Evolutionary conservation across 768 basidiomycete genomes (phyloP).

Genomic region (Clitopilus passeckerianus): DNA sequence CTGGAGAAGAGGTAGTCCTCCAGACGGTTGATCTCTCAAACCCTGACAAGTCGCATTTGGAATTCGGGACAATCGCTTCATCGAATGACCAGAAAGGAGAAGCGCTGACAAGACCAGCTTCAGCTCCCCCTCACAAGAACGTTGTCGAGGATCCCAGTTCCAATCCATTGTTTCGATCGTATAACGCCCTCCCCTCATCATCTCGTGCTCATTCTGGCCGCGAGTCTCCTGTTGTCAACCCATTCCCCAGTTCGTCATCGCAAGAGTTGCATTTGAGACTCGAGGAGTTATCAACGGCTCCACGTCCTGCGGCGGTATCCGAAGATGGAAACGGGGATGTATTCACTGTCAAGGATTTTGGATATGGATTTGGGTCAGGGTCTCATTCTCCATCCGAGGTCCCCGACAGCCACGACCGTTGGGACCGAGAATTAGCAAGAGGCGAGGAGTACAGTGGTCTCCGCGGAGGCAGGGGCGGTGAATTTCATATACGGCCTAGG

Average conservation of each 20-base stretch:
- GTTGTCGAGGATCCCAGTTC: background rate
- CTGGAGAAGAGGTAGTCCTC: background rate
- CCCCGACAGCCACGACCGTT: background rate
- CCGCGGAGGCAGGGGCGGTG: background rate
- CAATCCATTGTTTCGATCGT: background rate
- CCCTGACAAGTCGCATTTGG: background rate
- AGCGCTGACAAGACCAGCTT: background rate
- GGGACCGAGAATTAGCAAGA: background rate
- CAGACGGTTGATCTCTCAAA: background rate
- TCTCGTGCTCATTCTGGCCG: background rate
- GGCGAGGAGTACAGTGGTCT: background rate
- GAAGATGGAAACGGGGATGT: slow-evolving; percentile 21
- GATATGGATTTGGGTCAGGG: slow-evolving; percentile 55
- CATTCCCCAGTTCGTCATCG: background rate
- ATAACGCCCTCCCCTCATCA: background rate
- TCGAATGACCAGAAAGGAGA: background rate
- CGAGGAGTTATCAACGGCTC: slow-evolving; percentile 2
- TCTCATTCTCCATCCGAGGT: background rate
- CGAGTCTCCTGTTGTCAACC: background rate
- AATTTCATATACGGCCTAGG: slow-evolving; percentile 1
- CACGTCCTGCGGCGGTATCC: background rate
- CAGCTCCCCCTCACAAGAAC: background rate
- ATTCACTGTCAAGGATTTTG: slow-evolving; percentile 57
- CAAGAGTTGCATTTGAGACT: slow-evolving; percentile 6
- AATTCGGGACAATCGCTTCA: background rate